A percentile compares a stretch with the other conserved stretches of the same genome.
phyloP scores from a whole-genome alignment of 768 basidiomycete genomes.

The Suillus subaureus region DNA sequence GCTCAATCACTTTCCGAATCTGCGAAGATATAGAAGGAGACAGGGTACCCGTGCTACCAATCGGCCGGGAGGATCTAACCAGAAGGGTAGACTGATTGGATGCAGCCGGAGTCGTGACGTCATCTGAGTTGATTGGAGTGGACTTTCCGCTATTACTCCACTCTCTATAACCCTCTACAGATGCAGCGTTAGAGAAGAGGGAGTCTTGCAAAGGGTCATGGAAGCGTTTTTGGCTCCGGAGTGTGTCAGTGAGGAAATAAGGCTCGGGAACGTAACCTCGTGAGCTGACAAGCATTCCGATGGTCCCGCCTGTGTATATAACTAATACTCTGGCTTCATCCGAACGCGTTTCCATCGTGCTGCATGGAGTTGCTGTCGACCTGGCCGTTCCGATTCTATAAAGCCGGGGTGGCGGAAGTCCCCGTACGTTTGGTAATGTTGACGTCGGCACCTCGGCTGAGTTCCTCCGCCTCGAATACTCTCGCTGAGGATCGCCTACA shows the following conservation, averaged over 20 bases:
- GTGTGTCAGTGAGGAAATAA: conserved; percentile 82
- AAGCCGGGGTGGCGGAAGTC: not conserved
- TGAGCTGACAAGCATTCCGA: conserved; percentile 81
- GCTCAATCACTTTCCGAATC: conserved; percentile 23
- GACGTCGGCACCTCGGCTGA: not conserved
- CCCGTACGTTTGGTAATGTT: not conserved
- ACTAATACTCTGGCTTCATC: conserved; percentile 84
- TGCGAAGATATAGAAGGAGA: conserved; percentile 24
- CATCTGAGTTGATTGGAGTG: conserved; percentile 39
- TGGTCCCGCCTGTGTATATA: conserved; percentile 89
- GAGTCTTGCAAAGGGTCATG: conserved; percentile 91
- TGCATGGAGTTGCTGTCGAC: not conserved
- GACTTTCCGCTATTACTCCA: conserved; percentile 73
- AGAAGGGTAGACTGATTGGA: conserved; percentile 43
- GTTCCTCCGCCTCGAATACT: not conserved
- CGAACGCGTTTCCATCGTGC: conserved; percentile 53
- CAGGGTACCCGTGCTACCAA: conserved; percentile 49
- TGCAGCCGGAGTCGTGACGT: conserved; percentile 14
- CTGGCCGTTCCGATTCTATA: not conserved
- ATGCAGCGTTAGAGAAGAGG: conserved; percentile 76
- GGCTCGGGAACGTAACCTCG: conserved; percentile 86
- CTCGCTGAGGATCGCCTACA: not conserved
- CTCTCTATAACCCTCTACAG: conserved; percentile 76
- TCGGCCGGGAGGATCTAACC: conserved; percentile 73
- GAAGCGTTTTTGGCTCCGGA: conserved; percentile 82